These are phyloP conservation scores for Marasmius fiardii DNA, from an alignment of 1,284 basidiomycete genomes.

Conservation along the genomic window DNA sequence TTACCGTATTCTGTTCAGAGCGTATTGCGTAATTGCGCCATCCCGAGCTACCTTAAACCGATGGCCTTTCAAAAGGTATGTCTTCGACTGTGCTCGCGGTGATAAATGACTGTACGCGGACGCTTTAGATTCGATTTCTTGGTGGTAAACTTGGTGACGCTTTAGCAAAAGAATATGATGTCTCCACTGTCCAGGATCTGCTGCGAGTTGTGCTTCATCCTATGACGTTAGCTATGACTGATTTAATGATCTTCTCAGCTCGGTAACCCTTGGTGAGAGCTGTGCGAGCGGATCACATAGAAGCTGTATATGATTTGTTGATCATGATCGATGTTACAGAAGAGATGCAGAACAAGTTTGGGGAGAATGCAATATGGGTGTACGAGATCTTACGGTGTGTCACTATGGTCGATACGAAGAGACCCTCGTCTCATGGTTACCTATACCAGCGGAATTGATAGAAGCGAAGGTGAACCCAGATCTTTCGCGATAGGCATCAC, in stretches of 20 bases:
- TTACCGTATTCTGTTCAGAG: conserved; percentile 43
- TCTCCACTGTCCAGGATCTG: conserved; percentile 85
- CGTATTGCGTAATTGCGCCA: conserved; percentile 78
- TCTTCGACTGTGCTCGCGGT: not conserved
- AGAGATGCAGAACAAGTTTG: conserved; percentile 83
- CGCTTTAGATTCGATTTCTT: conserved; percentile 80
- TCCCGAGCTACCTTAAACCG: conserved; percentile 77
- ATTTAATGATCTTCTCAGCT: conserved; percentile 42
- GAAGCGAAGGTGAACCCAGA: conserved; percentile 68
- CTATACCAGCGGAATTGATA: conserved; percentile 76
- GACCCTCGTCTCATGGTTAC: conserved; percentile 3
- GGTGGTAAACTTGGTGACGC: conserved; percentile 94
- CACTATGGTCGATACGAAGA: not conserved
- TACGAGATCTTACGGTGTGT: conserved; percentile 76
- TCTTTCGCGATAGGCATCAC: not conserved
- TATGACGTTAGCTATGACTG: conserved; percentile 21
- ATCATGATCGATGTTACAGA: conserved; percentile 33
- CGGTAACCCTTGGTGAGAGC: conserved; percentile 9
- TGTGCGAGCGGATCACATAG: not conserved
- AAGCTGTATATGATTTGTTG: no score
- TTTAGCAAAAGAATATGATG: conserved; percentile 85
- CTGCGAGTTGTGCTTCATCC: conserved; percentile 48
- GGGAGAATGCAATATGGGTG: conserved; percentile 86
- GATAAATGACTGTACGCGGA: no score
- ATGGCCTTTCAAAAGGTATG: conserved; percentile 84